Base-by-base conservation (phyloP, 1,139 yeast species). In the Trichomonascaceae sp. region DNA sequence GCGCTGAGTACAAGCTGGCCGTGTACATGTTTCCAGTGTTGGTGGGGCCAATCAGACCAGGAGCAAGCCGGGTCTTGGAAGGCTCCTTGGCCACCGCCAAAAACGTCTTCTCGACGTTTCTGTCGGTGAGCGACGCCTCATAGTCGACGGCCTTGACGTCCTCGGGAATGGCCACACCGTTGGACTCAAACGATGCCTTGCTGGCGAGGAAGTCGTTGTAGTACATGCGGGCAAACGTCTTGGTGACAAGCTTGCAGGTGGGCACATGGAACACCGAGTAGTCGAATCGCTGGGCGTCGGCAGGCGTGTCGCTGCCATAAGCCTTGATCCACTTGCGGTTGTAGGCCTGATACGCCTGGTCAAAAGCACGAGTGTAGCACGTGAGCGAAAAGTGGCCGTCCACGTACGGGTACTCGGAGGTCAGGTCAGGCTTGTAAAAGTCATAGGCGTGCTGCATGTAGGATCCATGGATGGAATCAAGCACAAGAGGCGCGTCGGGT, bases 1-100 rank as follows among this genome's bases (percentile, higher is more conserved):
- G 69, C 6, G 95, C 74, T 30, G 93, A 77, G 74, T 84, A 92
- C 35, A 85, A 75, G 29, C 95, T 82, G 43, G 92, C 98, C 32
- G 97, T 84, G 71, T 92, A 92, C 87, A 87, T 81, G 71, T 92
- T 92, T 64, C 99, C 99, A 43, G 94, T 85, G 64, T 89, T 87
- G 47, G 97, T 89, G 52, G 98, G 92, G 31, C 87, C 87, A 47
- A 65, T 67, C 58, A 89, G 67, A 22, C 94, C 75, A 23, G 95
- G 93, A 35, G 67, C 68, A 38, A 92, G 85, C 58, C 87, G 74
- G 53, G 68, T 69, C 45, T 72, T 71, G 43, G 76, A 67, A 45
- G 67, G 63, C 42, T 71, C 76, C 67, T 89, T 87, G 42, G 94
- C 75, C 45, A 81, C 65, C 17, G 73, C 74, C 48, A 89, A 72